Evolutionary conservation across 768 basidiomycete genomes (phyloP), one percentile per base, ranked within the genome.

Genomic region (Pluteus cervinus): DNA sequence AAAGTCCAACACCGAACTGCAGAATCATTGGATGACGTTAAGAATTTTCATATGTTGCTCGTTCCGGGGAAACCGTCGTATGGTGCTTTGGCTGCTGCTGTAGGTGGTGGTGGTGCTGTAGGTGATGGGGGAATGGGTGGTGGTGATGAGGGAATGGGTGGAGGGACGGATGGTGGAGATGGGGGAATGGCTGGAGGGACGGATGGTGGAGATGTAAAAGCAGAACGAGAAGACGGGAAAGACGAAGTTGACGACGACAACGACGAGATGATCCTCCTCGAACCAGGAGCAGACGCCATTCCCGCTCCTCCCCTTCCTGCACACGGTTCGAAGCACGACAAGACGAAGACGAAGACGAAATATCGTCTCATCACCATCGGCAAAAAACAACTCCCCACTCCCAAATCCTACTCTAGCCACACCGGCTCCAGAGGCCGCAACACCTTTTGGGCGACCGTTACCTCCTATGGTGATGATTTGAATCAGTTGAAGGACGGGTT

Each of bases 41-140:
- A 63, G 42, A 71, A 74, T 34, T 67, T 81, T 39, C 68, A 77
- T 46, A 73, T 82, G 53, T 62, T 81, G 16, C 66, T 84, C 14
- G 61, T 81, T 7, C 79, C 79, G 11, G 61, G 71, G 4, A 68
- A 69, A 2, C 71, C 78, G 0, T 61, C 57, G 36, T 73, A 73
- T 41, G 57, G 56, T 29, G 42, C 45, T 5, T 41, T 33, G 0
- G 45, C n/a, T n/a, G n/a, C n/a, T n/a, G n/a, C n/a, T n/a, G n/a
- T n/a, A n/a, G n/a, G n/a, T n/a, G n/a, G n/a, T n/a, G n/a, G n/a
- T n/a, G n/a, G n/a, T n/a, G n/a, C n/a, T n/a, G n/a, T n/a, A n/a
- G n/a, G n/a, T n/a, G n/a, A n/a, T n/a, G n/a, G n/a, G n/a, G n/a
- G n/a, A n/a, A n/a, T n/a, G n/a, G n/a, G n/a, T n/a, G n/a, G n/a